These are phyloP conservation scores for Starmera dryadoides DNA, from an alignment of 805 yeast species.

Conservation along the genomic window DNA sequence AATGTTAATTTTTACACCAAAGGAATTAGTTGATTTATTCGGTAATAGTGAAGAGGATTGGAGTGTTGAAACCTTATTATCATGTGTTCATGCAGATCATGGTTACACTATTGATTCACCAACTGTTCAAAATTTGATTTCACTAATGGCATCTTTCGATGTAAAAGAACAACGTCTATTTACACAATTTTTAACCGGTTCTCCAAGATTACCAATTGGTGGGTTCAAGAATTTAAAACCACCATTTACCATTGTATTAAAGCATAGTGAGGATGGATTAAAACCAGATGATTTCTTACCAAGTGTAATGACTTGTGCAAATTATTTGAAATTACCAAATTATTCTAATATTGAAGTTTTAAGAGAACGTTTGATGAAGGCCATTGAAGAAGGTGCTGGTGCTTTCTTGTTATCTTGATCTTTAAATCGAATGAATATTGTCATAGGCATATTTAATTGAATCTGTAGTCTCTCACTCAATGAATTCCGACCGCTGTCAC, in stretches of 20 bases:
- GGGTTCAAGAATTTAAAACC: slow-evolving; percentile 84
- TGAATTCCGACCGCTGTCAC: too few relatives aligned
- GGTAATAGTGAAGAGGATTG: slow-evolving; percentile 87
- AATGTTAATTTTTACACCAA: slow-evolving; percentile 61
- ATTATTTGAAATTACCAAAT: slow-evolving; percentile 83
- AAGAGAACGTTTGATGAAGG: slow-evolving; percentile 51
- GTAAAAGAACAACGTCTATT: slow-evolving; percentile 58
- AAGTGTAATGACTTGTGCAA: slow-evolving; percentile 98
- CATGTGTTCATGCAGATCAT: slow-evolving; percentile 76
- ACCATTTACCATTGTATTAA: slow-evolving; percentile 78
- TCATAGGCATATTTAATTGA: too few relatives aligned
- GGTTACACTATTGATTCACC: slow-evolving; percentile 73
- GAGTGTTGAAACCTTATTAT: slow-evolving; percentile 54
- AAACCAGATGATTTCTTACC: slow-evolving; percentile 79
- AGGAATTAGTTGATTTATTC: slow-evolving; percentile 63
- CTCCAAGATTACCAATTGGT: slow-evolving; percentile 90
- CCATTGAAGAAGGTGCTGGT: slow-evolving; percentile 83
- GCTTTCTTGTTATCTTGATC: slow-evolving; percentile 80
- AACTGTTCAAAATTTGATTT: slow-evolving; percentile 53
- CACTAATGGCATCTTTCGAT: slow-evolving; percentile 49
- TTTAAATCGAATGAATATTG: too few relatives aligned
- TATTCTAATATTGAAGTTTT: slow-evolving; percentile 60
- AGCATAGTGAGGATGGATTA: slow-evolving; percentile 65
- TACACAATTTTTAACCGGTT: slow-evolving; percentile 84
- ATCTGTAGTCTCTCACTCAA: too few relatives aligned